Conservation (phyloP, 2,329 filamentous ascomycete genomes). For the Arthroderma sp. region DNA sequence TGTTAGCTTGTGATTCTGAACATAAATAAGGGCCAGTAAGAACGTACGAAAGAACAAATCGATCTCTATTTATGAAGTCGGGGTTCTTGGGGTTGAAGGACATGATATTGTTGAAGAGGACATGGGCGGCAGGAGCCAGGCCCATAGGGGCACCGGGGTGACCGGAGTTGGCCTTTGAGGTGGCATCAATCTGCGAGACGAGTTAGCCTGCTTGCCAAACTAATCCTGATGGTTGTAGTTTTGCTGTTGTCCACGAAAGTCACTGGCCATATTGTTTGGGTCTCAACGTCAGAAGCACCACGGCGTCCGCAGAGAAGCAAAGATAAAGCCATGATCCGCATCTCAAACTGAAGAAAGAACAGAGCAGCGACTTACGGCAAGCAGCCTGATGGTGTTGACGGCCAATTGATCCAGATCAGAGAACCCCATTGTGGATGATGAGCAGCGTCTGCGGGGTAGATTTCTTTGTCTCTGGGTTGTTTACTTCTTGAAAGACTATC, state of each 20-base stretch:
- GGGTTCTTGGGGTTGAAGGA: constrained; percentile 99
- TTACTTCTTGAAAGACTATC: too few species aligned
- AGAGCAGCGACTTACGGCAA: constrained; percentile 60
- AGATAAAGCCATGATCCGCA: neutral
- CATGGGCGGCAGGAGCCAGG: constrained; percentile 89
- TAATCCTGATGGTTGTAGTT: too few species aligned
- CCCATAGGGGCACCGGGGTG: constrained; percentile 98
- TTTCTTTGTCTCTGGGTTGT: neutral
- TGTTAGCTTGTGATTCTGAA: neutral
- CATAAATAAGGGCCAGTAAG: neutral
- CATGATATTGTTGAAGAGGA: constrained; percentile 98
- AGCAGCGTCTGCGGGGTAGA: neutral
- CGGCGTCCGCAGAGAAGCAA: neutral
- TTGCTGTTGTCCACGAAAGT: too few species aligned
- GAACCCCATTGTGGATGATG: constrained; percentile 62
- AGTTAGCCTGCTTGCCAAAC: neutral
- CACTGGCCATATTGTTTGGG: too few species aligned
- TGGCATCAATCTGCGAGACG: constrained; percentile 76
- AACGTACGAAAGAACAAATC: constrained; percentile 96
- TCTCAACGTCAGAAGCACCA: too few species aligned
- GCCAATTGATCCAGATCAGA: constrained; percentile 75
- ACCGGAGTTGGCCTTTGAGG: constrained; percentile 86
- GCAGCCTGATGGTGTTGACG: constrained; percentile 94
- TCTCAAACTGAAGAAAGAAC: constrained; percentile 1
- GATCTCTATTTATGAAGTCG: constrained; percentile 90